These are phyloP conservation scores for Exophiala xenobiotica DNA, from an alignment of 2,329 filamentous ascomycete species.

Conservation along the genomic window DNA sequence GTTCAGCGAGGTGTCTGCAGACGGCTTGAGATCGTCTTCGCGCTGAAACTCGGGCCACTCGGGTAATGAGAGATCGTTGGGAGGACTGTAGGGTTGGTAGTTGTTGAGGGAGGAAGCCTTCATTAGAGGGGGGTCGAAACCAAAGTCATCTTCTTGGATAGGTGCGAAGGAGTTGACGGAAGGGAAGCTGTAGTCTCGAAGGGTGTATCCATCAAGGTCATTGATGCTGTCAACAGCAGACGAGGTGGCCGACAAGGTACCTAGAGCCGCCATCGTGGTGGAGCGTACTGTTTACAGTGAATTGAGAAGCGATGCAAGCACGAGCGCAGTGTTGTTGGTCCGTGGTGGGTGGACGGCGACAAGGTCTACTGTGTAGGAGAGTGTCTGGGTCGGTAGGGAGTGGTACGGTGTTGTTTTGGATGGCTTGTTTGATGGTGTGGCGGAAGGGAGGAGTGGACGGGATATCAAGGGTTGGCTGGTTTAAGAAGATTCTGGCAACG, in stretches of 20 bases:
- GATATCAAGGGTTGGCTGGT: slow-evolving; percentile 2
- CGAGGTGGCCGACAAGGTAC: slow-evolving; percentile 12
- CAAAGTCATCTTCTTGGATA: slow-evolving; percentile 28
- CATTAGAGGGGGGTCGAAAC: slow-evolving; percentile 27
- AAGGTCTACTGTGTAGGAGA: no score
- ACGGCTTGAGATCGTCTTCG: slow-evolving; percentile 24
- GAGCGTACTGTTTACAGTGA: background rate
- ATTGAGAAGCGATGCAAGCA: background rate
- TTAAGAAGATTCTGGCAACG: slow-evolving; percentile 10
- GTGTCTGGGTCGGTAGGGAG: background rate
- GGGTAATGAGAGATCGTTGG: slow-evolving; percentile 19
- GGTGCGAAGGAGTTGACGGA: slow-evolving; percentile 8
- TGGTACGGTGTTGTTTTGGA: background rate
- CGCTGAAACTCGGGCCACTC: slow-evolving; percentile 27
- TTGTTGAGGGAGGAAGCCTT: slow-evolving; percentile 18
- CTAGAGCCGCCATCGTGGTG: slow-evolving; percentile 14
- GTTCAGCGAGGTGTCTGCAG: slow-evolving; percentile 7
- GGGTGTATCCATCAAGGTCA: slow-evolving; percentile 28
- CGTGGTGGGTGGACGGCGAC: no score
- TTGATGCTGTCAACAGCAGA: slow-evolving; percentile 25
- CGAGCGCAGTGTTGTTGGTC: no score
- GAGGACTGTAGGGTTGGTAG: slow-evolving; percentile 28
- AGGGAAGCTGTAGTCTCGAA: slow-evolving; percentile 23
- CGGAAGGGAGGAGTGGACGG: slow-evolving; percentile 2
- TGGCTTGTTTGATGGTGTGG: slow-evolving; percentile 5